A percentile compares a stretch with the other conserved stretches of the same genome.
These are phyloP conservation scores for Triticum timopheevii DNA, from an alignment of 176 grass and related monocot species.

Conservation along the genomic window DNA sequence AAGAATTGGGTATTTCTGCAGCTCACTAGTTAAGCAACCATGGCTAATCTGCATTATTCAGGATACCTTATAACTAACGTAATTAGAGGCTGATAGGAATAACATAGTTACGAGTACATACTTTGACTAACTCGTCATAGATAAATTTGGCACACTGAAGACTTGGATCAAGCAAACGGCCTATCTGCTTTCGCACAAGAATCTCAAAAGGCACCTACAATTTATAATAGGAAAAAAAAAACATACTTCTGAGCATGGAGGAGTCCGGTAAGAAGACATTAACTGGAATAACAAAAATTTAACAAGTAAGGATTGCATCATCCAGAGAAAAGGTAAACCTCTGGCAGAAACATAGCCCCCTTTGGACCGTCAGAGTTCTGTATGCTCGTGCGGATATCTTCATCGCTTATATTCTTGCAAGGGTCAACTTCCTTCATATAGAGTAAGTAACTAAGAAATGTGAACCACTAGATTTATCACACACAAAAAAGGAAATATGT, in stretches of 20 bases:
- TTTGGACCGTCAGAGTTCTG: slow-evolving; percentile 84
- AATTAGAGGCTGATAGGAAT: slow-evolving; percentile 18
- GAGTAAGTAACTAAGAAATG: slow-evolving; percentile 25
- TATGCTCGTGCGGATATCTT: slow-evolving; percentile 78
- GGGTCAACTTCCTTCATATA: slow-evolving; percentile 84
- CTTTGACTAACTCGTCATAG: slow-evolving; percentile 96
- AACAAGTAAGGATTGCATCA: slow-evolving; percentile 7
- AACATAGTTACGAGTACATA: slow-evolving; percentile 36
- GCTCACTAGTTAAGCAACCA: slow-evolving; percentile 74
- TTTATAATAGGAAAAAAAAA: slow-evolving; percentile 6
- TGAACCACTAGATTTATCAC: not conserved
- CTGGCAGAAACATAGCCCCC: slow-evolving; percentile 90
- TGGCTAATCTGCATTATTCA: slow-evolving; percentile 77
- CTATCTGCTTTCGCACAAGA: slow-evolving; percentile 90
- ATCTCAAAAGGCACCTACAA: slow-evolving; percentile 93
- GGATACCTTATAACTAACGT: slow-evolving; percentile 29
- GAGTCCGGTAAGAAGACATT: slow-evolving; percentile 13
- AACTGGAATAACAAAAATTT: slow-evolving; percentile 21
- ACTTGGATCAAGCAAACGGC: slow-evolving; percentile 87
- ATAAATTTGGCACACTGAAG: slow-evolving; percentile 96
- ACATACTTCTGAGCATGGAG: slow-evolving; percentile 13
- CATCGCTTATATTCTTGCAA: slow-evolving; percentile 81
- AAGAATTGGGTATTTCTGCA: slow-evolving; percentile 76
- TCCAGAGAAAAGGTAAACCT: slow-evolving; percentile 53
- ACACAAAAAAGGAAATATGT: not conserved